Evolutionary conservation across 352 stramenopile species (phyloP).

Genomic region (Phytophthora hibernalis): DNA sequence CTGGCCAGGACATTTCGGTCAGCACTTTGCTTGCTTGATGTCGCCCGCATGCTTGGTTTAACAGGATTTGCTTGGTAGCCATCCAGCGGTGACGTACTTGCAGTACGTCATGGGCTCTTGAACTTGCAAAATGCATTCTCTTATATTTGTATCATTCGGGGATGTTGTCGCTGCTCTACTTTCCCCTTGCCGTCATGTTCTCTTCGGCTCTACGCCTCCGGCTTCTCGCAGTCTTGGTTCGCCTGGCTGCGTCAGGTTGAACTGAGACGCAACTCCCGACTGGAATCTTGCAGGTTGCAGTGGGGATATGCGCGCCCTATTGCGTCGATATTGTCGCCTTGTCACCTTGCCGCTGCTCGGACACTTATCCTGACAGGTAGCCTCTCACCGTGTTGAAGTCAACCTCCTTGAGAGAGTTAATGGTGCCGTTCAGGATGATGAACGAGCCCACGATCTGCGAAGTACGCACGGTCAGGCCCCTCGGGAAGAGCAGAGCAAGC

Average conservation of each 20-base stretch:
- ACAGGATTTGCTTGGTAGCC: constrained; percentile 22
- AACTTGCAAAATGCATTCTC: constrained; percentile 24
- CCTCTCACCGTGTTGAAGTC: constrained; percentile 62
- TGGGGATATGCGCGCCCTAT: constrained; percentile 17
- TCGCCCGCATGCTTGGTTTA: constrained; percentile 12
- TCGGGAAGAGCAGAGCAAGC: constrained; percentile 88
- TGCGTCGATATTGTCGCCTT: constrained; percentile 35
- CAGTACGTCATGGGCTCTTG: constrained; percentile 14
- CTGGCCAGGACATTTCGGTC: constrained; percentile 21
- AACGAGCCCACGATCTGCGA: constrained; percentile 94
- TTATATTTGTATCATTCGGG: constrained; percentile 44
- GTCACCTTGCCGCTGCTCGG: constrained; percentile 12
- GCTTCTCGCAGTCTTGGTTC: constrained; percentile 24
- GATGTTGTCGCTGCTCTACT: constrained; percentile 34
- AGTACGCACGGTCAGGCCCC: constrained; percentile 89
- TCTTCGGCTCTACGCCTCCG: constrained; percentile 28
- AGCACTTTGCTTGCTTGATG: constrained; percentile 18
- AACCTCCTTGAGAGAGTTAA: constrained; percentile 90
- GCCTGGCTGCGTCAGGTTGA: constrained; percentile 33
- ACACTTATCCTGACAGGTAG: constrained; percentile 44
- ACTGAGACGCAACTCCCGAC: constrained; percentile 28
- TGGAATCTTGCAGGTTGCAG: constrained; percentile 29
- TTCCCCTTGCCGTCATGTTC: constrained; percentile 23
- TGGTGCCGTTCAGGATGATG: constrained; percentile 94
- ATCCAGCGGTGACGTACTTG: neutral